Conservation (phyloP, 257 asterid genomes). For the Primulina huaijiensis region DNA sequence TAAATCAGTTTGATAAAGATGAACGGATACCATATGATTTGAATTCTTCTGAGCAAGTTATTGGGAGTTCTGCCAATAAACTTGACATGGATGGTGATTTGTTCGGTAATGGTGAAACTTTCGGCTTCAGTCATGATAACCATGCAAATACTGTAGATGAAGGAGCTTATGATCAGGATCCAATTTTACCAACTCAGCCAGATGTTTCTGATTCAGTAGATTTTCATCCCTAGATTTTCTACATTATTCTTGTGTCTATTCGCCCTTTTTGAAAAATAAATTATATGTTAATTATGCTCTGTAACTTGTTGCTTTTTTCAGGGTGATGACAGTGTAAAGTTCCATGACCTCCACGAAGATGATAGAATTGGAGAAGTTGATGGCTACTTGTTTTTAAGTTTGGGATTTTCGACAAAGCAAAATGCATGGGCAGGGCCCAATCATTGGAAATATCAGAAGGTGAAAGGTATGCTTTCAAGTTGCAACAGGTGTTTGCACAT, state of each 20-base stretch:
- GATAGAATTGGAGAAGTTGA: slow-evolving; percentile 71
- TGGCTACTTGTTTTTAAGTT: slow-evolving; percentile 60
- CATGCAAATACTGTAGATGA: slow-evolving; percentile 51
- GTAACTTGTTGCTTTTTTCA: slow-evolving; percentile 34
- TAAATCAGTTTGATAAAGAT: slow-evolving; percentile 61
- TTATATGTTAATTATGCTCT: slow-evolving; percentile 5
- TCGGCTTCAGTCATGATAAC: slow-evolving; percentile 73
- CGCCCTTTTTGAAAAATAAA: neutral
- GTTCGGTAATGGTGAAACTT: slow-evolving; percentile 46
- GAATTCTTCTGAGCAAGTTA: slow-evolving; percentile 42
- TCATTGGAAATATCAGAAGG: slow-evolving; percentile 90
- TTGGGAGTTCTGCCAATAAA: slow-evolving; percentile 30
- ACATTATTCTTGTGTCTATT: slow-evolving; percentile 12
- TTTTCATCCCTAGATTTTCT: slow-evolving; percentile 20
- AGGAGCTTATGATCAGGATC: slow-evolving; percentile 44
- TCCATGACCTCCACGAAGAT: slow-evolving; percentile 49
- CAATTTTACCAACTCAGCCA: slow-evolving; percentile 41
- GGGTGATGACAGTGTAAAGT: slow-evolving; percentile 47
- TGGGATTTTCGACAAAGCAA: slow-evolving; percentile 76
- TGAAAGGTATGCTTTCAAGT: slow-evolving; percentile 45
- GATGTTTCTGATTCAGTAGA: slow-evolving; percentile 47
- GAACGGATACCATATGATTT: slow-evolving; percentile 53
- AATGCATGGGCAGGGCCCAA: slow-evolving; percentile 99
- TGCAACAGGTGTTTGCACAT: slow-evolving; percentile 22
- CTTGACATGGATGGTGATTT: slow-evolving; percentile 45